These are phyloP conservation scores for Penicillium sp. DNA, from an alignment of 2,329 filamentous ascomycete genomes.

Conservation along the genomic window DNA sequence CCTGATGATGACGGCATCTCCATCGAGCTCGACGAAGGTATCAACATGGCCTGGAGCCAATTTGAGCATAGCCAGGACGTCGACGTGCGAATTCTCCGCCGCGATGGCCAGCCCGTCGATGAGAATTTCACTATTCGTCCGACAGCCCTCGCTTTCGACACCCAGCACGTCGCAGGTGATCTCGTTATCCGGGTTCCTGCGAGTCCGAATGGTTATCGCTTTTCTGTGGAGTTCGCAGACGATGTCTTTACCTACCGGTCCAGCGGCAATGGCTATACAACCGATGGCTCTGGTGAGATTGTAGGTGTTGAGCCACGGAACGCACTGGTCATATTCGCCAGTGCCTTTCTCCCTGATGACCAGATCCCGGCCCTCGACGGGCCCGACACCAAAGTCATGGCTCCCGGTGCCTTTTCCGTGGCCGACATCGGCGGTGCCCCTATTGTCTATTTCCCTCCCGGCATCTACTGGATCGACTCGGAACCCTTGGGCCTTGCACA, in stretches of 20 bases:
- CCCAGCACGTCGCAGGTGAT: constrained; percentile 2
- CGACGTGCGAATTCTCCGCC: constrained; percentile 6
- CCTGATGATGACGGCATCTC: constrained; percentile 8
- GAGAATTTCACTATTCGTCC: constrained; percentile 3
- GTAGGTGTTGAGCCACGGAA: constrained; percentile 6
- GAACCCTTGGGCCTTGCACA: background rate
- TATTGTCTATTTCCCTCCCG: constrained; percentile 10
- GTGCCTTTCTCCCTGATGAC: constrained; percentile 3
- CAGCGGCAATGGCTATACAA: background rate
- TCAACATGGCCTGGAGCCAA: constrained; percentile 12
- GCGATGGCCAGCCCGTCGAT: constrained; percentile 3
- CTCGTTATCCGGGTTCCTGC: constrained; percentile 12
- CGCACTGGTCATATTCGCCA: constrained; percentile 2
- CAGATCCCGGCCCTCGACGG: background rate
- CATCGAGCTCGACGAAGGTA: constrained; percentile 9
- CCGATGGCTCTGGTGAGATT: constrained; percentile 4
- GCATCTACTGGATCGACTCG: constrained; percentile 10
- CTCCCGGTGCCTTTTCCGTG: constrained; percentile 5
- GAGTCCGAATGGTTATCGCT: constrained; percentile 5
- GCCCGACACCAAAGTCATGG: constrained; percentile 5
- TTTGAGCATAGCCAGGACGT: constrained; percentile 12
- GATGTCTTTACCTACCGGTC: constrained; percentile 11
- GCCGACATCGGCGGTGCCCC: constrained; percentile 7
- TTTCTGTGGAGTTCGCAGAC: constrained; percentile 13
- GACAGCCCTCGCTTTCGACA: background rate